Evolutionary conservation across 139 green algal species (phyloP), one percentile per base, ranked within the genome.

Genomic region (Micractinium conductrix): DNA sequence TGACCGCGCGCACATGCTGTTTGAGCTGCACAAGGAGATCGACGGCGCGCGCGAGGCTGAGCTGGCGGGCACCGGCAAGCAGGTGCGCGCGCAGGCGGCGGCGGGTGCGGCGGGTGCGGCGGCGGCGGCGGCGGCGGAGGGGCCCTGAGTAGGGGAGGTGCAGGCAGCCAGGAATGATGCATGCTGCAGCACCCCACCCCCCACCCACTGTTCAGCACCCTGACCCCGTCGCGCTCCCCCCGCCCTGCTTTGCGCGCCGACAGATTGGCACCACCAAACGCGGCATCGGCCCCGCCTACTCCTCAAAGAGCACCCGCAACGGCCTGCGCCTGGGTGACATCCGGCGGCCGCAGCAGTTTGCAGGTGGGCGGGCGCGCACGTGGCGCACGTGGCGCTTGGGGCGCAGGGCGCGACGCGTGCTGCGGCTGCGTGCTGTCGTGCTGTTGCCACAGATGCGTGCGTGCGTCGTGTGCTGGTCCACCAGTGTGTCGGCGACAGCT

Each of bases 261-360:
- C 95, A 96, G 88, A 99, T 99, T 50, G 97, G 97, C 72, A 99
- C 97, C 55, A 99, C 97, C 40, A 98, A 98, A 89, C 93, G 97
- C 65, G 97, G 97, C 87, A 99, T 99, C 85, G 97, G 97, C 37
- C 97, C 97, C 22, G 96, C 95, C 19, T 99, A 99, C 88, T 90
- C 96, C 63, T 95, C 89, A 83, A 99, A 99, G 87, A 94, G 95
- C 78, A 98, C 92, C 1, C 93, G 97, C 79, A 99, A 98, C 85
- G 97, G 97, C 28, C 40, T 99, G 58, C 92, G 97, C 14, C 95
- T 99, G 42, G 93, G 93, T 45, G 97, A 99, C 88, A 90, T 99
- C 33, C 65, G 50, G 6, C 83, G 95, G 73, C 81, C 86, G 3
- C 84, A 93, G 8, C 84, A 84, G 0, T 97, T 98, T 84, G 87